Evolutionary conservation across 169 alveolate genomes (phyloP).

Genomic region (Babesia ovata): DNA sequence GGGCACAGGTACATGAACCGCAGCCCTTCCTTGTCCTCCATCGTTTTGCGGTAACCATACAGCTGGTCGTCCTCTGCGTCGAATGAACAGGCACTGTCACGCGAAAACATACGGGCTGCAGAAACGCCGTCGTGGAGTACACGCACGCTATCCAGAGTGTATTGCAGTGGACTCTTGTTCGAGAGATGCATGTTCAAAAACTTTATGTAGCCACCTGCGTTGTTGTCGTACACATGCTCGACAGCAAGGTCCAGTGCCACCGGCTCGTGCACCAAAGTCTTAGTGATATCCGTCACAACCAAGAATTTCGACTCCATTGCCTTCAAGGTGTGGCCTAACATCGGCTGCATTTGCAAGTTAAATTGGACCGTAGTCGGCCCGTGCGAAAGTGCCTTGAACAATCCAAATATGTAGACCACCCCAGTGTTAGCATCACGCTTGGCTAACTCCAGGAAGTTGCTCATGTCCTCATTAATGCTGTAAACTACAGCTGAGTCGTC

Average conservation of each 20-base stretch:
- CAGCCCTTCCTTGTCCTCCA: slow-evolving; percentile 15
- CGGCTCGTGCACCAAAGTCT: slow-evolving; percentile 20
- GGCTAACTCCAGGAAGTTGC: slow-evolving; percentile 22
- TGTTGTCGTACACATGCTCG: slow-evolving; percentile 33
- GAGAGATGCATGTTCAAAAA: slow-evolving; percentile 28
- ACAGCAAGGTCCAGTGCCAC: neutral
- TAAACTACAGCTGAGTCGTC: slow-evolving; percentile 1
- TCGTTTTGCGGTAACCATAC: slow-evolving; percentile 29
- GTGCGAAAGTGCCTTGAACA: slow-evolving; percentile 26
- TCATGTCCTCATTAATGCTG: slow-evolving; percentile 36
- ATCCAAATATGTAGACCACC: slow-evolving; percentile 19
- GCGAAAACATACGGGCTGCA: neutral
- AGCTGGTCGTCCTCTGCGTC: slow-evolving; percentile 23
- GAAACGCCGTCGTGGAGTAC: slow-evolving; percentile 25
- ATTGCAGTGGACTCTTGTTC: slow-evolving; percentile 34
- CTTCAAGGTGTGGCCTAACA: slow-evolving; percentile 27
- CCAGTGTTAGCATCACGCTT: slow-evolving; percentile 13
- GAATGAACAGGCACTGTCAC: too few species aligned
- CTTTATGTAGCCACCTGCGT: slow-evolving; percentile 2
- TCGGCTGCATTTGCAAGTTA: slow-evolving; percentile 40
- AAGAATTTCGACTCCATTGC: slow-evolving; percentile 29
- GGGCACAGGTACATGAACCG: slow-evolving; percentile 38
- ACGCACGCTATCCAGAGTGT: slow-evolving; percentile 23
- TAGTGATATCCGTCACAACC: slow-evolving; percentile 18
- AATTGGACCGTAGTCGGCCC: slow-evolving; percentile 29